Base-by-base conservation (phyloP, 2,329 filamentous ascomycete genomes). In the Alternaria ethzedia region DNA sequence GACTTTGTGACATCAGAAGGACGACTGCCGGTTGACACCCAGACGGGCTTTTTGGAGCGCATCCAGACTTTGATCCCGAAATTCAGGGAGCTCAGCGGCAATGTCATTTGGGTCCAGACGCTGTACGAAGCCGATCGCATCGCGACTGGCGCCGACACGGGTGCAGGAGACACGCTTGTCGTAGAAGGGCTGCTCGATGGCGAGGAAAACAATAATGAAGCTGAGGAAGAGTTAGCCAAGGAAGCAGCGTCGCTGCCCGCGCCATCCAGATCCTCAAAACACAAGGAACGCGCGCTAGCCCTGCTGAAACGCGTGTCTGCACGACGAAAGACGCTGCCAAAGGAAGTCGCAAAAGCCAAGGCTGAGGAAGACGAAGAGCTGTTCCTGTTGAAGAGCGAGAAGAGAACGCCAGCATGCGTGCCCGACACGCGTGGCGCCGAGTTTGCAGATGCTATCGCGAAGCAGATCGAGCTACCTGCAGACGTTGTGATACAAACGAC, bases 41-140 rank as follows among this genome's bases (percentile, higher is more conserved):
- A 89, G 4, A 80, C 86, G 5, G 87, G 88, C 10, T 92, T 94
- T 65, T 78, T 96, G 47, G 85, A 90, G 43, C 88, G 87, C 26
- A 87, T 94, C 45, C 82, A 89, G 20, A 80, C 86, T 7, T 83
- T 98, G 3, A 89, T 90, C 45, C 86, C 87, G 11, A 86, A 86
- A 15, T 97, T 98, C 74, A 92, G 95, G 67, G 83, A 86, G 51
- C 85, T 75, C 45, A 75, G 86, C 25, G 90, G 90, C 26, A 86
- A 89, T 73, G 87, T 98, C 28, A 89, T 98, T 72, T 98, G 94
- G 94, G 87, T 97, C 28, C 90, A 90, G 61, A 94, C 91, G 45
- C 85, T 91, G 68, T 96, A 91, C 73, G 87, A 89, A 57, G 82
- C 84, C n/a, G 85, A 86, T 30, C 86, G 90, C 30, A 82, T 87